Conservation (phyloP, 2,329 filamentous ascomycete species). For the Fusarium nurragi region DNA sequence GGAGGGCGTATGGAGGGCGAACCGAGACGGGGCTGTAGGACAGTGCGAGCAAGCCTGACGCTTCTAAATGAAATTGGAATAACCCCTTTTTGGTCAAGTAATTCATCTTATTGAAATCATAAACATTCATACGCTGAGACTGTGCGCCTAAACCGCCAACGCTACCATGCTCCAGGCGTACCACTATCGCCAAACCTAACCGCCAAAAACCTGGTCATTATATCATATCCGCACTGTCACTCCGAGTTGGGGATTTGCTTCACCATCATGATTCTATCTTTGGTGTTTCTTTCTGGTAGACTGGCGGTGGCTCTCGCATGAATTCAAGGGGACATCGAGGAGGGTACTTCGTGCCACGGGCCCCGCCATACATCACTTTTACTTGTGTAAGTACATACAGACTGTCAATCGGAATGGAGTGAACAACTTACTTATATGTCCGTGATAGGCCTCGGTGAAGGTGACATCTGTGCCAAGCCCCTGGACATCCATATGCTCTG, state of each 20-base stretch:
- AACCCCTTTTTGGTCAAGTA: background rate
- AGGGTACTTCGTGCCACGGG: constrained; percentile 43
- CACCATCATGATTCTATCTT: constrained; percentile 8
- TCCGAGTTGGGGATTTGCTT: background rate
- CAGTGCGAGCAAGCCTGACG: constrained; percentile 51
- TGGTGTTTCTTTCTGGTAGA: constrained; percentile 45
- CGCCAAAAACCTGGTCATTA: constrained; percentile 6
- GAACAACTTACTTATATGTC: constrained; percentile 48
- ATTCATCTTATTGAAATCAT: background rate
- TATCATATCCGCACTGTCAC: background rate
- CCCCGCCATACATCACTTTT: constrained; percentile 51
- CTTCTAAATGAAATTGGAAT: background rate
- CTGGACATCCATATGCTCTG: constrained; percentile 48
- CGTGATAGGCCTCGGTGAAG: constrained; percentile 51
- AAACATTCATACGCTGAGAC: constrained; percentile 13
- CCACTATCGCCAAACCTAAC: constrained; percentile 8
- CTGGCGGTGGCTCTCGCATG: constrained; percentile 51
- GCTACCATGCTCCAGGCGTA: constrained; percentile 9
- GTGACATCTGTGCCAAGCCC: constrained; percentile 49
- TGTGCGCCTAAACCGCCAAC: constrained; percentile 11
- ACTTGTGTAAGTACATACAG: constrained; percentile 3
- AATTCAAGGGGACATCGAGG: constrained; percentile 53
- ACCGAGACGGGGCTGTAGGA: constrained; percentile 75
- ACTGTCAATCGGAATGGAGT: background rate
- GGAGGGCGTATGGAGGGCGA: constrained; percentile 87